Evolutionary conservation across 306 rosid species (phyloP), one percentile per base, ranked within the genome.

Genomic region (Cyclanthera cordifolia): DNA sequence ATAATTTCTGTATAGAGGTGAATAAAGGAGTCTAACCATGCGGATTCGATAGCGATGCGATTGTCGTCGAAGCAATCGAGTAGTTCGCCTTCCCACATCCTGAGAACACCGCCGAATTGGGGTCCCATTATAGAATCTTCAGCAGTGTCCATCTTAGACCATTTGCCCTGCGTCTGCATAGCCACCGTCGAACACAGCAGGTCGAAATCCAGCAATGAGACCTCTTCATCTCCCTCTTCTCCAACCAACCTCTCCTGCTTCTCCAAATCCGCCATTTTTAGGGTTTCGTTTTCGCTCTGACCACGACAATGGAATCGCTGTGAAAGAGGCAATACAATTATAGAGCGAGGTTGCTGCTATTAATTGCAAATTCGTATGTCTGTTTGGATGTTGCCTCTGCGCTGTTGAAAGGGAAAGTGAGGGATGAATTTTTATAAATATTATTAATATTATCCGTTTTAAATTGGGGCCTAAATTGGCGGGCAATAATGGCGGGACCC

Each of bases 41-140:
- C 58, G 21, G 97, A 88, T 85, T 90, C 89, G 47, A 90, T 72
- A 65, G 97, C 90, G 39, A 90, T 78, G 28, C 91, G 84, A 13
- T 88, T 92, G 69, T 94, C 92, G 0, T 94, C 97, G 27, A 77
- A 82, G 85, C 90, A 88, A 83, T 90, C 89, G 4, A 82, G 90
- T 10, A 94, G 75, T 76, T 90, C 97, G 73, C 99, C 99, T 49
- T 94, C 99, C 99, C 99, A 94, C 99, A 94, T 86, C 95, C 99
- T 81, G 30, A 94, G 81, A 58, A 90, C 97, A 19, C 96, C 99
- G 60, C 92, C 92, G 19, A 72, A 57, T 0, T 79, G 90, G 5
- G 57, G 85, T 15, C 64, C 86, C 0, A 78, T 85, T 7, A 48
- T 41, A 21, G 13, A 72, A 6, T 68, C 77, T 19, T 73, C 76